These are phyloP conservation scores for Polyporus arcularius DNA, from an alignment of 768 basidiomycete genomes.

Conservation along the genomic window DNA sequence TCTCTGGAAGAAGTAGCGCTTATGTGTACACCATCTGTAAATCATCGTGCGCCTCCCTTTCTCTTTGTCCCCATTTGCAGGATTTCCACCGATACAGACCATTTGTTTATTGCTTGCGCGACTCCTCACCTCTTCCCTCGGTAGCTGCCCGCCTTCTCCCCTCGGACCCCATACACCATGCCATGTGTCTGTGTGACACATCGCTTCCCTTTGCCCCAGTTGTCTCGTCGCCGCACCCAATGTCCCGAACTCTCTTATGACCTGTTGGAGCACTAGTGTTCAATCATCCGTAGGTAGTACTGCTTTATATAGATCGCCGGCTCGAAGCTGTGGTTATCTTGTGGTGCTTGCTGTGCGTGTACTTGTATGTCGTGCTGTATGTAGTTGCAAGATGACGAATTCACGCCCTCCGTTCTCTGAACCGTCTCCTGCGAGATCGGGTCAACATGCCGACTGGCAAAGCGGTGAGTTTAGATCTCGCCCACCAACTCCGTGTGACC, in stretches of 20 bases:
- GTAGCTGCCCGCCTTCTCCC: no score
- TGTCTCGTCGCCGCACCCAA: not conserved
- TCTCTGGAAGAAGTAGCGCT: not conserved
- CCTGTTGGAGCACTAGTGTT: not conserved
- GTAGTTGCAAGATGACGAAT: not conserved
- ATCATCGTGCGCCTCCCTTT: not conserved
- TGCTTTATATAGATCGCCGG: not conserved
- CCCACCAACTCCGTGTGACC: no score
- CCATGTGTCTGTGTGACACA: not conserved
- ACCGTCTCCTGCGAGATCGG: no score
- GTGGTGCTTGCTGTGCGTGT: not conserved
- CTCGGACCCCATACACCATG: not conserved
- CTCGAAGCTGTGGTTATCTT: no score
- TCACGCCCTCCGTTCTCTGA: no score
- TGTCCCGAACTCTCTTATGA: not conserved
- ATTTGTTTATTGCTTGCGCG: not conserved
- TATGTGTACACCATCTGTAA: constrained; percentile 1
- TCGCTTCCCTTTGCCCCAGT: not conserved
- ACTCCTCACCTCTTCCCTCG: not conserved
- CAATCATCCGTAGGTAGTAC: not conserved
- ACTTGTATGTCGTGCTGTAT: not conserved
- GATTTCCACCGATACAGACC: not conserved
- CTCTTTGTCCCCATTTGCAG: not conserved
- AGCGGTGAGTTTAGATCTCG: not conserved
- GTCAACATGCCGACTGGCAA: not conserved